Percentiles rank a stretch among this genome's conserved stretches.
Evolutionary conservation across 2,329 filamentous ascomycete genomes (phyloP).

Genomic region (Aspergillus versicolor): DNA sequence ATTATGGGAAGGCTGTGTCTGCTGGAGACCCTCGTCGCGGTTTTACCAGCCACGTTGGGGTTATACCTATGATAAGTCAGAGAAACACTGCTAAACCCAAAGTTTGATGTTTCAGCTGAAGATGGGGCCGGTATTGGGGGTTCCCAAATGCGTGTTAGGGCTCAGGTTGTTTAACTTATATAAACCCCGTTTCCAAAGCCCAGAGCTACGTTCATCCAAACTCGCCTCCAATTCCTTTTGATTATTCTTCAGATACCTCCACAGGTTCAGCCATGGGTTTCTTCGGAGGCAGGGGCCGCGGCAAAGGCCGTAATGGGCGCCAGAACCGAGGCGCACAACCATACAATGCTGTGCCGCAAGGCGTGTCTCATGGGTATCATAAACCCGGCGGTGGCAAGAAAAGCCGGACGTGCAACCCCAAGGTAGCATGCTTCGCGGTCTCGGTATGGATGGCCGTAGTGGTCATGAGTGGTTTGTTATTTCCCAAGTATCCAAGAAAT

Average conservation of each 20-base stretch:
- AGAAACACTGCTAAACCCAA: too few species aligned
- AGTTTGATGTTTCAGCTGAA: too few species aligned
- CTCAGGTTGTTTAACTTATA: not conserved
- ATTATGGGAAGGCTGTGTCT: not conserved
- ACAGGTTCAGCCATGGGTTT: too few species aligned
- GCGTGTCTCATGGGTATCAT: too few species aligned
- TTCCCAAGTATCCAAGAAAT: not conserved
- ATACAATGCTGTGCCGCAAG: not conserved
- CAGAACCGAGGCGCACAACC: not conserved
- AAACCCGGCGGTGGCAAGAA: too few species aligned
- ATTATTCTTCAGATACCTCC: not conserved
- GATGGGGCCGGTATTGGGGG: too few species aligned
- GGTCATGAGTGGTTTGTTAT: not conserved
- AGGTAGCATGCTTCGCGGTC: not conserved
- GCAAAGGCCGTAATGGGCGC: not conserved
- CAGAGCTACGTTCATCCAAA: not conserved
- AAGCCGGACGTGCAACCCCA: too few species aligned
- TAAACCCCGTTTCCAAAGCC: not conserved
- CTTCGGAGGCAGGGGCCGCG: not conserved
- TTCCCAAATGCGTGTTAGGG: not conserved
- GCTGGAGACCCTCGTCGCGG: not conserved
- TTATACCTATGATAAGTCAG: too few species aligned
- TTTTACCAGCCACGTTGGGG: not conserved
- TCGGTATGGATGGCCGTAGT: not conserved
- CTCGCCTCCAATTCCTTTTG: not conserved